Evolutionary conservation across 1,139 yeast genomes (phyloP).

Genomic region (Yamadazyma oceani): DNA sequence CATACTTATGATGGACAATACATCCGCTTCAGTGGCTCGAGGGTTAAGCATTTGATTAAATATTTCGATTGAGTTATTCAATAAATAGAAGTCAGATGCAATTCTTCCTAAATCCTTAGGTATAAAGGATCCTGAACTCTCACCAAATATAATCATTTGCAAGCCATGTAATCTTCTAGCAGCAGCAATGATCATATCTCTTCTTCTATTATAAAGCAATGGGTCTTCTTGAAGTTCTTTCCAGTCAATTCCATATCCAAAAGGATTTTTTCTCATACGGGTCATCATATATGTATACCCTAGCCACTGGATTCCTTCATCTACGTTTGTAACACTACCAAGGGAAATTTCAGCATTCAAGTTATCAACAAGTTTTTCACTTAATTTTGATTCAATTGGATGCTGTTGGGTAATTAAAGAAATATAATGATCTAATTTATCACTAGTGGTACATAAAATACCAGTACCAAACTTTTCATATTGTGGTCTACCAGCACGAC

Average conservation of each 20-base stretch:
- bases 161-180: conserved; percentile 78
- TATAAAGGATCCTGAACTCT: conserved; percentile 72
- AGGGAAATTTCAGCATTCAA: conserved; percentile 93
- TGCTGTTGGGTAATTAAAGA: conserved; percentile 90
- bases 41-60: conserved; percentile 87
- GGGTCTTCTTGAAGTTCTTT: conserved; percentile 84
- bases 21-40: conserved; percentile 88
- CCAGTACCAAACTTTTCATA: conserved; percentile 93
- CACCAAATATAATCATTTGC: conserved; percentile 94
- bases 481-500: conserved; percentile 99
- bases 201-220: conserved; percentile 65
- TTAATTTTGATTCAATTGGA: conserved; percentile 87
- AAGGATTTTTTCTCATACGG: conserved; percentile 92
- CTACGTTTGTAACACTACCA: conserved; percentile 93
- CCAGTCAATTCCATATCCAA: conserved; percentile 92
- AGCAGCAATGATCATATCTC: conserved; percentile 73
- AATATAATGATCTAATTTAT: conserved; percentile 80
- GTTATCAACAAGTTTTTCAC: conserved; percentile 81
- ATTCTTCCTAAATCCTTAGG: conserved; percentile 91
- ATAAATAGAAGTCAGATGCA: conserved; percentile 89
- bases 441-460: conserved; percentile 80
- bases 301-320: conserved; percentile 94
- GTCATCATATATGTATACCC: conserved; percentile 95
- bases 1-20: conserved; percentile 84
- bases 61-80: conserved; percentile 83